These are phyloP conservation scores for Penstemon eatonii DNA, from an alignment of 257 asterid genomes.

Conservation along the genomic window DNA sequence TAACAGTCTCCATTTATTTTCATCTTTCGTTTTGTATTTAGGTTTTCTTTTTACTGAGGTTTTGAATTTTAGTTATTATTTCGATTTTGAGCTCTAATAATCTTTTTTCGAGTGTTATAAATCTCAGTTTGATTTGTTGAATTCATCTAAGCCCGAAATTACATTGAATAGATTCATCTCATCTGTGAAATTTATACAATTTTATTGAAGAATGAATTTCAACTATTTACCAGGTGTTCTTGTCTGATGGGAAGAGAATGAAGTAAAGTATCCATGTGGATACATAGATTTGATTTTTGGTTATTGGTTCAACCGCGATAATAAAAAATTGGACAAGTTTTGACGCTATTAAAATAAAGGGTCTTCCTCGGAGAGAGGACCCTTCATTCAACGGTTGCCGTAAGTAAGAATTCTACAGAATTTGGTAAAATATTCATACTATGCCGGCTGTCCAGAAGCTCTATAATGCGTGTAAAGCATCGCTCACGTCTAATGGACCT, in stretches of 20 bases:
- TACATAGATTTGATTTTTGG: constrained; percentile 29
- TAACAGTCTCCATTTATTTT: constrained; percentile 9
- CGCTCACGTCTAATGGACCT: constrained; percentile 89
- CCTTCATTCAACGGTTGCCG: constrained; percentile 38
- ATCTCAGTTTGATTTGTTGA: constrained; percentile 15
- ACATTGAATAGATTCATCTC: not conserved
- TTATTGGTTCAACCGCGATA: constrained; percentile 18
- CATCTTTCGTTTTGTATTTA: not conserved
- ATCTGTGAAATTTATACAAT: not conserved
- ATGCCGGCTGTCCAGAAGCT: constrained; percentile 99
- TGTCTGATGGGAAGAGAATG: constrained; percentile 27
- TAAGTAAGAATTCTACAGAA: constrained; percentile 28
- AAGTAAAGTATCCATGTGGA: constrained; percentile 34
- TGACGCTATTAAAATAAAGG: constrained; percentile 41
- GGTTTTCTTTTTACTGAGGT: not conserved
- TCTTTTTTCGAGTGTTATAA: constrained; percentile 24
- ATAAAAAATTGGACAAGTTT: constrained; percentile 24
- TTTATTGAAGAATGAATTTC: constrained; percentile 16
- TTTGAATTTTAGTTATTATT: not conserved
- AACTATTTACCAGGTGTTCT: constrained; percentile 39
- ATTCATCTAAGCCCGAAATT: not conserved
- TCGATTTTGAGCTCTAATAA: constrained; percentile 13
- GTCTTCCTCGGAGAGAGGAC: constrained; percentile 52
- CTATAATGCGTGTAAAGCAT: constrained; percentile 87
- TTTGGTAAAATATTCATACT: constrained; percentile 42